Evolutionary conservation across 2,329 filamentous ascomycete species (phyloP).

Genomic region (Sordariomycetes sp.): DNA sequence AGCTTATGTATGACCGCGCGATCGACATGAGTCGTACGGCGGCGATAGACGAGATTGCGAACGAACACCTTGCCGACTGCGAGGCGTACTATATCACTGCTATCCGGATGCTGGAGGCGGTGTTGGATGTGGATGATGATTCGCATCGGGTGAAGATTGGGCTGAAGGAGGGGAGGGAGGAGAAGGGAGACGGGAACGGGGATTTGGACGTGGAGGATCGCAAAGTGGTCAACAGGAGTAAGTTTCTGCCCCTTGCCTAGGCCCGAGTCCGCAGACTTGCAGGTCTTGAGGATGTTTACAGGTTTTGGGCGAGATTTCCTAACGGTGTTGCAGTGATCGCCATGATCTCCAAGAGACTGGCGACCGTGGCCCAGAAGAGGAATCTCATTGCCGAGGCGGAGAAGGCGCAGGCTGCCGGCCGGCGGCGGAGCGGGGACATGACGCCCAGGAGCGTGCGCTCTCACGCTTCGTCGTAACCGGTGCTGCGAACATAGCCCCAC

Average conservation of each 20-base stretch:
- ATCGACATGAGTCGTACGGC: constrained; percentile 93
- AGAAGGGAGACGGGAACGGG: constrained; percentile 18
- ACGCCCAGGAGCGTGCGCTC: constrained; percentile 40
- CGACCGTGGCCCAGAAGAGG: constrained; percentile 45
- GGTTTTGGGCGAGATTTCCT: constrained; percentile 6
- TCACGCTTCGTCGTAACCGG: constrained; percentile 22
- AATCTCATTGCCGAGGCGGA: constrained; percentile 46
- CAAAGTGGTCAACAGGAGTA: constrained; percentile 60
- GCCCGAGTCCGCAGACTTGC: no score
- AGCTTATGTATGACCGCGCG: constrained; percentile 94
- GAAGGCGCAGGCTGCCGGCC: constrained; percentile 26
- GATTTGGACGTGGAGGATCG: constrained; percentile 57
- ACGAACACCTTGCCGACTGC: constrained; percentile 75
- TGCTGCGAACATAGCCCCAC: neutral
- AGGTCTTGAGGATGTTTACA: neutral
- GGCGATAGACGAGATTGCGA: constrained; percentile 90
- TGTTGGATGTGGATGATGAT: constrained; percentile 67
- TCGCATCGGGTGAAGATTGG: constrained; percentile 24
- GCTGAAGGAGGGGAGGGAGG: constrained; percentile 13
- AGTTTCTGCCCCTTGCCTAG: constrained; percentile 21
- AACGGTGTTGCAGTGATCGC: constrained; percentile 36
- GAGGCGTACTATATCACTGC: constrained; percentile 90
- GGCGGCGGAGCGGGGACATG: constrained; percentile 40
- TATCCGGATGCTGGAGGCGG: constrained; percentile 87
- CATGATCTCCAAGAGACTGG: constrained; percentile 46